Evolutionary conservation across 495 filamentous ascomycete species (phyloP).

Genomic region (Penicillium antarcticum): DNA sequence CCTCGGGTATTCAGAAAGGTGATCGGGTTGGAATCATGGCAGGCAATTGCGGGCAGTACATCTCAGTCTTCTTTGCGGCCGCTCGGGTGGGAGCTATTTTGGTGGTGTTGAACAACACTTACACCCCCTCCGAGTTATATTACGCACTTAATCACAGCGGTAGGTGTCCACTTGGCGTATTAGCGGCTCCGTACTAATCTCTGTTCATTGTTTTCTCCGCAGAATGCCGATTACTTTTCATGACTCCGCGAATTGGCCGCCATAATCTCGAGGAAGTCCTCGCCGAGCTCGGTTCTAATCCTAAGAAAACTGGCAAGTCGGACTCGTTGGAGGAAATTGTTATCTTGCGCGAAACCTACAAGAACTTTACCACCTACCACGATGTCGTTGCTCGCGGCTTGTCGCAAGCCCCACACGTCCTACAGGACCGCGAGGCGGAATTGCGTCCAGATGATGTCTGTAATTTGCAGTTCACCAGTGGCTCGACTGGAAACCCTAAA

Average conservation of each 20-base stretch:
- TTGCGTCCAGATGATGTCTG: slow-evolving; percentile 60
- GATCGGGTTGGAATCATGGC: slow-evolving; percentile 69
- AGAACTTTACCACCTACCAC: slow-evolving; percentile 49
- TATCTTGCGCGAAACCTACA: slow-evolving; percentile 51
- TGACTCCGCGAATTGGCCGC: slow-evolving; percentile 57
- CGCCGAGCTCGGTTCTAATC: slow-evolving; percentile 40
- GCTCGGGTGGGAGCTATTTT: slow-evolving; percentile 63
- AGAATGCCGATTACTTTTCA: slow-evolving; percentile 63
- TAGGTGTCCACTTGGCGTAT: slow-evolving; percentile 25
- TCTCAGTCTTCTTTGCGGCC: slow-evolving; percentile 65
- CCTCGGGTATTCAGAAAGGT: slow-evolving; percentile 57
- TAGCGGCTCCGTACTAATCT: slow-evolving; percentile 1
- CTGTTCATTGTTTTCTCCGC: neutral
- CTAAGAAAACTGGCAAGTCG: slow-evolving; percentile 27
- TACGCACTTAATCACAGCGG: slow-evolving; percentile 63
- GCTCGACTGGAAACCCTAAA: slow-evolving; percentile 68
- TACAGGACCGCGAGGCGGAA: slow-evolving; percentile 41
- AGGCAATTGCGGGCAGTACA: slow-evolving; percentile 69
- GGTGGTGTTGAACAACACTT: slow-evolving; percentile 70
- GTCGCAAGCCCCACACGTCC: slow-evolving; percentile 33
- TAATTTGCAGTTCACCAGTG: slow-evolving; percentile 70
- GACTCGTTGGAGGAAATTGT: slow-evolving; percentile 46
- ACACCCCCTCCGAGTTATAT: slow-evolving; percentile 60
- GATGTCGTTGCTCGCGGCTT: slow-evolving; percentile 38
- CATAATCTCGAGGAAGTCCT: slow-evolving; percentile 54